Conservation (phyloP, 2,329 filamentous ascomycete genomes). For the Stemphylium lycopersici region DNA sequence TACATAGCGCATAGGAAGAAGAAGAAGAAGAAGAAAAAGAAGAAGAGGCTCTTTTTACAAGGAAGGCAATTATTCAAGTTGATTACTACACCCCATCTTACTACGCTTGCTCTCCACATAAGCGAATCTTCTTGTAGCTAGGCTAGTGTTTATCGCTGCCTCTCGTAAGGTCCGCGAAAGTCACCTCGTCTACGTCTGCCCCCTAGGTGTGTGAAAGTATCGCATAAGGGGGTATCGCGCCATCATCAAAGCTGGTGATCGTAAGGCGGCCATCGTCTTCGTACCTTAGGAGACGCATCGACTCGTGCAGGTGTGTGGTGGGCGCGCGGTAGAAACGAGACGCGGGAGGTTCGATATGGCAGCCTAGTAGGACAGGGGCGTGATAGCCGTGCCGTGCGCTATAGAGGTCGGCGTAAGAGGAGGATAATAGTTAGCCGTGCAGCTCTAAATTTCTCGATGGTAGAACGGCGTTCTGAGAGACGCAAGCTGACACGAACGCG, state of each 20-base stretch:
- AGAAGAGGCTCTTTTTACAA: no score
- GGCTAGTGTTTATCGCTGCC: slow-evolving; percentile 5
- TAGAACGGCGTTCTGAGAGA: neutral
- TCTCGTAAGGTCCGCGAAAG: slow-evolving; percentile 23
- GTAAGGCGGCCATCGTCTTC: slow-evolving; percentile 8
- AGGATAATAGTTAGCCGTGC: neutral
- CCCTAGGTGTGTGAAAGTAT: slow-evolving; percentile 40
- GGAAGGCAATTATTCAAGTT: no score
- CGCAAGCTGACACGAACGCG: neutral
- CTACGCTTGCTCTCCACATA: slow-evolving; percentile 1
- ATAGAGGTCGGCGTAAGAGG: neutral
- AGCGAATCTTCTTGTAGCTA: slow-evolving; percentile 4
- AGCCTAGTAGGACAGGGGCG: slow-evolving; percentile 8
- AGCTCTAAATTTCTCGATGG: neutral
- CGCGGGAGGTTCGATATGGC: slow-evolving; percentile 4
- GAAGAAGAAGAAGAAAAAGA: no score
- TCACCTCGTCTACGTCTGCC: slow-evolving; percentile 33
- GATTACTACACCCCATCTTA: slow-evolving; percentile 1
- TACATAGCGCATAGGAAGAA: no score
- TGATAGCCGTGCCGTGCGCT: neutral
- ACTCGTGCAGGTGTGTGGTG: slow-evolving; percentile 1
- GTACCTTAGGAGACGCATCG: slow-evolving; percentile 20
- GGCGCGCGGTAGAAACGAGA: slow-evolving; percentile 2
- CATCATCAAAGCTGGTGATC: slow-evolving; percentile 2
- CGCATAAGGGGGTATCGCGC: slow-evolving; percentile 12